These are phyloP conservation scores for Cucumis sativus DNA, from an alignment of 306 rosid genomes.

Conservation along the genomic window Cucumber_9930_V3 NC_026660.2:14516501-14517000, in stretches of 20 bases:
- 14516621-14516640: conserved; percentile 99
- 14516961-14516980: conserved; percentile 97
- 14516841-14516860: not conserved
- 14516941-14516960: conserved; percentile 99
- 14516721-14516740: conserved; percentile 94
- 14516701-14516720: conserved; percentile 91
- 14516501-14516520: not conserved
- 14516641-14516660: conserved; percentile 78
- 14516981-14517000: conserved; percentile 89
- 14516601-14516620: conserved; percentile 62
- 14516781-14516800: not conserved
- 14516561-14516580: not conserved
- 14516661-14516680: conserved; percentile 92
- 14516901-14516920: conserved; percentile 24
- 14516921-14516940: conserved; percentile 76
- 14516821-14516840: not conserved
- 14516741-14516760: conserved; percentile 92
- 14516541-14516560: not conserved
- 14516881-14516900: not conserved
- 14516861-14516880: not conserved
- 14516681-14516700: conserved; percentile 79
- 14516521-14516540: not conserved
- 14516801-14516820: conserved; percentile 4
- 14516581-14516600: not conserved
- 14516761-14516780: conserved; percentile 43